phyloP scores from a whole-genome alignment of 306 rosid genomes.

The Fragaria nilgerrensis region DNA sequence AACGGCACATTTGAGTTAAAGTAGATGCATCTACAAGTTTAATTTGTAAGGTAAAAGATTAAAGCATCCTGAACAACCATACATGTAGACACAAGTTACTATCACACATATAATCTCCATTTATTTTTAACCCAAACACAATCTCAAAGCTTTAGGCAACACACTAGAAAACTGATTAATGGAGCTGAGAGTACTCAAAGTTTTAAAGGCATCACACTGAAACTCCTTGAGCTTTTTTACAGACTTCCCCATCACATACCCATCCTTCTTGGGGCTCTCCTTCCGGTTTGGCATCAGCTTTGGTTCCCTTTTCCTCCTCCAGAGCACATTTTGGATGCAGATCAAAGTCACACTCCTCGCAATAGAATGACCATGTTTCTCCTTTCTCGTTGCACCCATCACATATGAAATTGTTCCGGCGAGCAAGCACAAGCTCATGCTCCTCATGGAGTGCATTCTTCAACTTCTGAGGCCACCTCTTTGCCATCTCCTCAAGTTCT shows the following conservation, averaged over 20 bases:
- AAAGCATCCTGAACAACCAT: not conserved
- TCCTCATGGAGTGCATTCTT: conserved; percentile 34
- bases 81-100: not conserved
- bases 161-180: not conserved
- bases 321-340: conserved; percentile 64
- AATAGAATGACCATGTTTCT: conserved; percentile 50
- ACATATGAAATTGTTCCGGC: conserved; percentile 32
- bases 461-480: conserved; percentile 70
- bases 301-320: conserved; percentile 30
- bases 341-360: conserved; percentile 60
- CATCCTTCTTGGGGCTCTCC: conserved; percentile 43
- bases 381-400: conserved; percentile 46
- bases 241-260: conserved; percentile 60
- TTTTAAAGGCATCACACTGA: conserved; percentile 4
- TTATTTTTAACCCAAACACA: not conserved
- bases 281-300: conserved; percentile 22
- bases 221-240: conserved; percentile 38
- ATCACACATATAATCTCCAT: not conserved
- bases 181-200: not conserved
- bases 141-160: not conserved
- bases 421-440: conserved; percentile 52
- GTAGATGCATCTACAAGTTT: not conserved
- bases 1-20: not conserved
- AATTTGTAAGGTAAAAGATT: not conserved
- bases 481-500: conserved; percentile 41